Conservation (phyloP, 1,139 yeast species). For the Pichia sp. region DNA sequence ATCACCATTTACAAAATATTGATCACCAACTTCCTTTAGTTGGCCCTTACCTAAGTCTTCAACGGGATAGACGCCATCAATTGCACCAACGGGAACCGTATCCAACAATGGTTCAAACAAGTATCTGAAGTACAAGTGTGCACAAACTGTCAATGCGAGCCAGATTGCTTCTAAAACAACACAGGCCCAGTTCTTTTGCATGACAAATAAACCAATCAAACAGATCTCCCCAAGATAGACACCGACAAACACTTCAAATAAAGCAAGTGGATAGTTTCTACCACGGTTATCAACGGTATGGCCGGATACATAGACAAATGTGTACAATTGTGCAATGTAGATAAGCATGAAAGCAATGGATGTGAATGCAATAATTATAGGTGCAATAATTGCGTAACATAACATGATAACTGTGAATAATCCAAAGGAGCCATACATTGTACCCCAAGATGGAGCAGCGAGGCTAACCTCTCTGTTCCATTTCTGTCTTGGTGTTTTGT, state of each 20-base stretch:
- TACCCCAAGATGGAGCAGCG: slow-evolving; percentile 75
- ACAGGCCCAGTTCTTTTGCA: slow-evolving; percentile 96
- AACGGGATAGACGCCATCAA: slow-evolving; percentile 41
- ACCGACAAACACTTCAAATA: slow-evolving; percentile 84
- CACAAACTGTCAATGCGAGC: slow-evolving; percentile 54
- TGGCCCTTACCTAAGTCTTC: slow-evolving; percentile 60
- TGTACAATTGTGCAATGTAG: slow-evolving; percentile 75
- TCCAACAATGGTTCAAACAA: slow-evolving; percentile 56
- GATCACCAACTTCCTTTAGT: slow-evolving; percentile 43
- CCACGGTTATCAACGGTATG: slow-evolving; percentile 76
- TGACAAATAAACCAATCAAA: slow-evolving; percentile 75
- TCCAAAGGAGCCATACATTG: slow-evolving; percentile 78
- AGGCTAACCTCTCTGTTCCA: slow-evolving; percentile 65
- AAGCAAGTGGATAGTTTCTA: slow-evolving; percentile 76
- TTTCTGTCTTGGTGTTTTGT: slow-evolving; percentile 80
- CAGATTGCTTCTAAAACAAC: slow-evolving; percentile 67
- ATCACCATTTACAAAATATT: slow-evolving; percentile 18
- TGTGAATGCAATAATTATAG: slow-evolving; percentile 65
- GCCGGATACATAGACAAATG: slow-evolving; percentile 61
- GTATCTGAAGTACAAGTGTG: slow-evolving; percentile 56
- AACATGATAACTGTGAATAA: slow-evolving; percentile 74
- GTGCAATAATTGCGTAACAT: slow-evolving; percentile 78
- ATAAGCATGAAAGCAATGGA: slow-evolving; percentile 61
- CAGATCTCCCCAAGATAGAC: slow-evolving; percentile 82
- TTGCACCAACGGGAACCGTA: slow-evolving; percentile 69